These are phyloP conservation scores for Trametes sanguinea DNA, from an alignment of 768 basidiomycete species.

Conservation along the genomic window DNA sequence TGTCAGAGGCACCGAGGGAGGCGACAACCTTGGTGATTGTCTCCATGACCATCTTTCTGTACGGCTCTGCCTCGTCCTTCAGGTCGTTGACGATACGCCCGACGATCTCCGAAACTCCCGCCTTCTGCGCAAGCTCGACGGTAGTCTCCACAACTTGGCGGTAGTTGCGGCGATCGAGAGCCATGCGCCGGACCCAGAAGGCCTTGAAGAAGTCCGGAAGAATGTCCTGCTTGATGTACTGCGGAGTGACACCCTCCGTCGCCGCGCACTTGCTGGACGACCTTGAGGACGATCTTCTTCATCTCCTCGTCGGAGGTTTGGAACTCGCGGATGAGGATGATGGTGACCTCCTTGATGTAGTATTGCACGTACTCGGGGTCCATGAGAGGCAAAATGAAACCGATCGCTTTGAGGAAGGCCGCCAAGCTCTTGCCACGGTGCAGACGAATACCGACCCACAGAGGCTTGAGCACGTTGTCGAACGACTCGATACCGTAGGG, in stretches of 20 bases:
- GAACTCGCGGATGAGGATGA: constrained; percentile 97
- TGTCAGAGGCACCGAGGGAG: constrained; percentile 93
- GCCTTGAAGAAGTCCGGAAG: constrained; percentile 99
- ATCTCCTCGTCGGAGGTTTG: constrained; percentile 99
- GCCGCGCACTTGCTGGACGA: constrained; percentile 99
- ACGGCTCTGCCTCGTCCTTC: constrained; percentile 89
- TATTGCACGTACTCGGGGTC: constrained; percentile 99
- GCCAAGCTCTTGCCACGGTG: constrained; percentile 95
- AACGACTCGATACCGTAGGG: constrained; percentile 99
- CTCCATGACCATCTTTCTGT: constrained; percentile 99
- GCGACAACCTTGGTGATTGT: constrained; percentile 97
- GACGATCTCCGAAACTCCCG: constrained; percentile 95
- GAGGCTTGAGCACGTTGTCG: constrained; percentile 92
- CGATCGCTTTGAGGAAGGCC: constrained; percentile 96
- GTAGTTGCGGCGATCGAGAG: constrained; percentile 94
- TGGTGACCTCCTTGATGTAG: constrained; percentile 97
- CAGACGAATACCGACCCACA: constrained; percentile 92
- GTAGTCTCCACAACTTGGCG: constrained; percentile 98
- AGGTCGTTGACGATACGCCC: constrained; percentile 84
- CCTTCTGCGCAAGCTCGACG: constrained; percentile 95
- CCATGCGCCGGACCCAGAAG: constrained; percentile 99
- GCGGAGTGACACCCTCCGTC: constrained; percentile 95
- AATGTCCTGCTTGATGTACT: constrained; percentile 97
- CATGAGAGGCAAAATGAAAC: constrained; percentile 99
- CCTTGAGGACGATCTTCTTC: constrained; percentile 99